A percentile compares a stretch with the other conserved stretches of the same genome.
phyloP scores from a whole-genome alignment of 148 eudicot genomes.

The Dianthus caryophyllus region DNA sequence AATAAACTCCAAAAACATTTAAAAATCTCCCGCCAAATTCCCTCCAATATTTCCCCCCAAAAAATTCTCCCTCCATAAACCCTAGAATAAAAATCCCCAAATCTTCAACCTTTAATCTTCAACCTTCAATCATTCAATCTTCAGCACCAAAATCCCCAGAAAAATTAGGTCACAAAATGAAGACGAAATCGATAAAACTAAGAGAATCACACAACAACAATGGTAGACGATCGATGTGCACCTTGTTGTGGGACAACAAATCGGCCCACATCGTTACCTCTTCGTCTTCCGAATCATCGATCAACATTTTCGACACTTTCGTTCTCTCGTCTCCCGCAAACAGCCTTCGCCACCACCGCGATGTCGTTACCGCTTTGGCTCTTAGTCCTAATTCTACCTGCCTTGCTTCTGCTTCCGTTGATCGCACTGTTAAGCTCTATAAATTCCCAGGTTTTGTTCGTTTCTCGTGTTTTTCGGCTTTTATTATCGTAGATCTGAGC shows the following conservation, averaged over 20 bases:
- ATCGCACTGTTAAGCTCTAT: slow-evolving; percentile 83
- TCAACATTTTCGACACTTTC: slow-evolving; percentile 58
- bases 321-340: slow-evolving; percentile 40
- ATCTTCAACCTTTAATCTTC: neutral
- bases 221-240: slow-evolving; percentile 44
- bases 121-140: neutral
- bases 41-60: too few species aligned
- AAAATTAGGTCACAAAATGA: neutral
- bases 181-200: slow-evolving; percentile 25
- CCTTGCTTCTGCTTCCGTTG: slow-evolving; percentile 86
- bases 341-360: slow-evolving; percentile 55
- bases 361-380: slow-evolving; percentile 79
- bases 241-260: slow-evolving; percentile 60
- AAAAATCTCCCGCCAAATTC: too few species aligned
- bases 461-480: neutral
- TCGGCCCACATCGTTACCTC: slow-evolving; percentile 71
- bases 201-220: slow-evolving; percentile 40
- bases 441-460: slow-evolving; percentile 66
- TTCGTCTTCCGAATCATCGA: slow-evolving; percentile 57
- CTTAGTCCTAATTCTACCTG: slow-evolving; percentile 89
- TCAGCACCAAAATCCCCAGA: too few species aligned
- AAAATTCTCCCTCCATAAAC: too few species aligned
- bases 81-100: neutral
- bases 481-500: neutral
- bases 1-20: too few species aligned